A percentile compares a stretch with the other conserved stretches of the same genome.
These are phyloP conservation scores for Chloris gayana DNA, from an alignment of 176 grass and related monocot genomes.

Conservation along the genomic window DNA sequence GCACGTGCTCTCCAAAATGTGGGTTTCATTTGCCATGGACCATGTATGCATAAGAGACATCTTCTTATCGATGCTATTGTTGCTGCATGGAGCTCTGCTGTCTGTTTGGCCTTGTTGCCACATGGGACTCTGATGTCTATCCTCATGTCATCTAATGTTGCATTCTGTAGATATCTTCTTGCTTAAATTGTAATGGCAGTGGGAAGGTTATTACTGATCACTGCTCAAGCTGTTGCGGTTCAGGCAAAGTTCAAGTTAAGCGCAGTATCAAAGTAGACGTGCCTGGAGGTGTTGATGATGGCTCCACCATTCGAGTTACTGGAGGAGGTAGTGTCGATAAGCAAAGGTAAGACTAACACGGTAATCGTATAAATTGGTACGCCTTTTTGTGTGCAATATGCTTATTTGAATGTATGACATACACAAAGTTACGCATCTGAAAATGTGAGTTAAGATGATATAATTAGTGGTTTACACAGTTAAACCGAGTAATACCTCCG, in stretches of 20 bases:
- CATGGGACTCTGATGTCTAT: neutral
- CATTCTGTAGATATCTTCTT: conserved; percentile 79
- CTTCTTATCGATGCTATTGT: too few species aligned
- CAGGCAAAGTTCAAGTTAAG: conserved; percentile 64
- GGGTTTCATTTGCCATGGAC: too few species aligned
- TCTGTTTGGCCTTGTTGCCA: too few species aligned
- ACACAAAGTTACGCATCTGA: neutral
- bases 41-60: too few species aligned
- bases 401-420: conserved; percentile 2
- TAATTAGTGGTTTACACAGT: conserved; percentile 5
- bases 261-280: conserved; percentile 63
- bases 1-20: too few species aligned
- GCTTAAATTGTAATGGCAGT: conserved; percentile 74
- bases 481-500: neutral
- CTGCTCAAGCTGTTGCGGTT: conserved; percentile 69
- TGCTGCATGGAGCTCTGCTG: too few species aligned
- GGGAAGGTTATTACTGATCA: conserved; percentile 80
- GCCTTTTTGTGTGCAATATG: neutral
- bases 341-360: conserved; percentile 57
- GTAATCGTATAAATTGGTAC: conserved; percentile 14
- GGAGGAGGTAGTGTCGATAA: conserved; percentile 78
- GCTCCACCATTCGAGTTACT: conserved; percentile 66
- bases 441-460: neutral
- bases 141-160: conserved; percentile 10
- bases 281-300: conserved; percentile 82